A percentile compares a stretch with the other conserved stretches of the same genome.
Conservation (phyloP, 768 basidiomycete genomes). For the Mycena kentingensis region DNA sequence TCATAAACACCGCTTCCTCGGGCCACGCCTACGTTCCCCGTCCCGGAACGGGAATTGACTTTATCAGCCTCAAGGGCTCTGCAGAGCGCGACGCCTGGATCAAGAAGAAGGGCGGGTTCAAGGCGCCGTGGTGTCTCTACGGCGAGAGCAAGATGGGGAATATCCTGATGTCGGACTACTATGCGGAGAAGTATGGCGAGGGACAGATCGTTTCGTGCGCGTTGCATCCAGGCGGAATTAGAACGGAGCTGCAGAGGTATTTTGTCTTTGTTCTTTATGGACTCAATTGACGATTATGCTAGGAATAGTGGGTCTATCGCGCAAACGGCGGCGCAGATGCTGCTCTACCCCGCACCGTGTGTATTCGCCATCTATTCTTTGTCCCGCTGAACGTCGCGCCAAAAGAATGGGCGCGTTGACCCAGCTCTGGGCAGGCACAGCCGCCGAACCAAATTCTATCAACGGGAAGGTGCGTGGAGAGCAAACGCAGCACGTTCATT, state of each 20-base stretch:
- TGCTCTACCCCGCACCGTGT: conserved; percentile 7
- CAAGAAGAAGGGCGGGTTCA: not conserved
- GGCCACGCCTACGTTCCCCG: conserved; percentile 5
- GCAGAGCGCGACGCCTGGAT: not conserved
- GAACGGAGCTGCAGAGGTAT: conserved; percentile 21
- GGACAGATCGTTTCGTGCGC: conserved; percentile 31
- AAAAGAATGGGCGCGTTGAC: conserved; percentile 12
- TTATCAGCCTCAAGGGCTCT: not conserved
- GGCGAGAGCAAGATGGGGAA: conserved; percentile 27
- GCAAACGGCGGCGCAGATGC: not conserved
- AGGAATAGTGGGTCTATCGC: not conserved
- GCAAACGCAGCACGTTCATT: too few relatives aligned
- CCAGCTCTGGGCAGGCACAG: conserved; percentile 17
- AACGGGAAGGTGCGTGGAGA: conserved; percentile 11
- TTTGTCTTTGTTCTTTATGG: not conserved
- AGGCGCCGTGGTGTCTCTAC: conserved; percentile 2
- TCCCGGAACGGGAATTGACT: not conserved
- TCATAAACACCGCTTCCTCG: conserved; percentile 7
- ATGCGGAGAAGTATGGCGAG: conserved; percentile 29
- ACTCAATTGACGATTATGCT: not conserved
- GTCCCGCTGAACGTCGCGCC: not conserved
- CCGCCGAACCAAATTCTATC: conserved; percentile 11
- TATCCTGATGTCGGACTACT: conserved; percentile 30
- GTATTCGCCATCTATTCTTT: not conserved
- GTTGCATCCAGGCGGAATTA: conserved; percentile 31